Conservation (phyloP, 2,329 filamentous ascomycete species). For the Monosporascus sp. region DNA sequence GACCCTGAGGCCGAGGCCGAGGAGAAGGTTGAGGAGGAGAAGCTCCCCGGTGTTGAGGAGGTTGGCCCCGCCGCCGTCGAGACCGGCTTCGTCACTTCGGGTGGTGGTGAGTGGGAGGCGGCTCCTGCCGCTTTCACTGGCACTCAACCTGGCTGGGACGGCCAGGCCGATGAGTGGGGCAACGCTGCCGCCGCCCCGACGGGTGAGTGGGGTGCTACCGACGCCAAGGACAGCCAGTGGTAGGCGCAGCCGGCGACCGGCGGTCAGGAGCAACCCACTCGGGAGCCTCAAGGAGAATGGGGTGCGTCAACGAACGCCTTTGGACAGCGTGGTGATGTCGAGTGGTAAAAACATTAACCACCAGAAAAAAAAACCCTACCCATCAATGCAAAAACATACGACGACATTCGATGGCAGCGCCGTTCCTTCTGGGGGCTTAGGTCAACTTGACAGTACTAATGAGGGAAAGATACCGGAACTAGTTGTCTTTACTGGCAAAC, state of each 20-base stretch:
- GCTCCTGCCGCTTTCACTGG: constrained; percentile 65
- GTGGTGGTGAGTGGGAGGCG: constrained; percentile 79
- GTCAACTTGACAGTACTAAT: constrained; percentile 75
- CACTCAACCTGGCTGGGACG: constrained; percentile 48
- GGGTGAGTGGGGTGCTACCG: constrained; percentile 63
- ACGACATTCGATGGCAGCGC: constrained; percentile 15
- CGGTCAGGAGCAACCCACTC: neutral
- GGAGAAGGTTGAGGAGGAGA: constrained; percentile 94
- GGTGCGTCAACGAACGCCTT: neutral
- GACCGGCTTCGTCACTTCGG: constrained; percentile 60
- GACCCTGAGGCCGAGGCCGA: constrained; percentile 99
- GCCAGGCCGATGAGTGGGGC: constrained; percentile 56
- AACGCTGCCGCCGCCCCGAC: constrained; percentile 57
- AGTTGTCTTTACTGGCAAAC: constrained; percentile 26
- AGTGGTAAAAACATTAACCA: constrained; percentile 9
- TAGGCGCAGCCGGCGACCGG: constrained; percentile 11
- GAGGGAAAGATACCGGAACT: constrained; percentile 97
- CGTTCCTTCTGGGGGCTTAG: constrained; percentile 33
- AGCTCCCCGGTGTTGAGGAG: constrained; percentile 81
- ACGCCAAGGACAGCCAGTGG: constrained; percentile 36
- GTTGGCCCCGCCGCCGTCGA: constrained; percentile 74
- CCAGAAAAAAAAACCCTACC: constrained; percentile 5
- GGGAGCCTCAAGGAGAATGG: constrained; percentile 33
- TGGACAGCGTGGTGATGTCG: constrained; percentile 1
- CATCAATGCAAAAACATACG: neutral